Evolutionary conservation across 257 asterid genomes (phyloP).

Genomic region (Anisodus tanguticus): DNA sequence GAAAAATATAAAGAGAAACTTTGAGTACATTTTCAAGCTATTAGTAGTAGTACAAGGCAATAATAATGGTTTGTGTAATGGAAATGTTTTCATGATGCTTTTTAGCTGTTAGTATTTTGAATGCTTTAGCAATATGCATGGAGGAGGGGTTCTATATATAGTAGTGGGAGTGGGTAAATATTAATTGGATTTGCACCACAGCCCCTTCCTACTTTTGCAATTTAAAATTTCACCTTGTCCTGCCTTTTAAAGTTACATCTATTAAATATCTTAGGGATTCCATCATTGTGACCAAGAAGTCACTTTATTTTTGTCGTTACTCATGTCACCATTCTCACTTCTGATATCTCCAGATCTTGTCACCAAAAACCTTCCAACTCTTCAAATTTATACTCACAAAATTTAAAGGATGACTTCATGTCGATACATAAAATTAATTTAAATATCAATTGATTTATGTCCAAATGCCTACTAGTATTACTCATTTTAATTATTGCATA

Average conservation of each 20-base stretch:
- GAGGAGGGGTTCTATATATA: neutral
- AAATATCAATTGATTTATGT: too few species aligned
- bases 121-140: neutral
- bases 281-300: neutral
- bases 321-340: too few species aligned
- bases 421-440: too few species aligned
- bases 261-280: neutral
- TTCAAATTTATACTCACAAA: neutral
- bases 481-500: neutral
- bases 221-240: slow-evolving; percentile 30
- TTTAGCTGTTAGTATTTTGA: neutral
- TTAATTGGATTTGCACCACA: slow-evolving; percentile 34
- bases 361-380: neutral
- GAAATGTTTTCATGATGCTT: neutral
- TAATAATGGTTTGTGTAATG: neutral
- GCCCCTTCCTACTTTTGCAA: slow-evolving; percentile 31
- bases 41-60: neutral
- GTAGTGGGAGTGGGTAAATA: neutral
- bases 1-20: neutral
- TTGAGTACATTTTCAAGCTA: slow-evolving; percentile 21
- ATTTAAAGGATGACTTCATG: too few species aligned
- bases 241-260: neutral
- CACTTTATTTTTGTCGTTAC: neutral
- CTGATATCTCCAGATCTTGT: too few species aligned
- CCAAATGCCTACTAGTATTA: too few species aligned